phyloP scores from a whole-genome alignment of 2,329 filamentous ascomycete species.

The Tolypocladium tundrense region DNA sequence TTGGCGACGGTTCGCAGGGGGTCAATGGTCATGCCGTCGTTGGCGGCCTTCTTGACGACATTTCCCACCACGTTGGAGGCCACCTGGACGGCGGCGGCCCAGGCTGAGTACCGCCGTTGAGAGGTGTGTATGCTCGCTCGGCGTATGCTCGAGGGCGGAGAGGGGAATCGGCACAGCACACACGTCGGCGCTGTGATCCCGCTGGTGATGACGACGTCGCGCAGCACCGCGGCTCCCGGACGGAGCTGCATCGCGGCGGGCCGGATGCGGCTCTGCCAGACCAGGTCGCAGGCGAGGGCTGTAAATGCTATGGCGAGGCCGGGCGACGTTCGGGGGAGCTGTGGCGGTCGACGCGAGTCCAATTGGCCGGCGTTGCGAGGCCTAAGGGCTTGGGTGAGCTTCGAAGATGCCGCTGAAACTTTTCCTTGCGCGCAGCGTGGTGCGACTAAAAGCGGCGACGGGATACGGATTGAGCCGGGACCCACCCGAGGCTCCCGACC shows the following conservation, averaged over 20 bases:
- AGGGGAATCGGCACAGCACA: constrained; percentile 20
- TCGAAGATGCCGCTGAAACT: constrained; percentile 6
- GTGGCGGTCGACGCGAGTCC: not conserved
- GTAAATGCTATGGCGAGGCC: not conserved
- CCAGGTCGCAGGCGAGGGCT: not conserved
- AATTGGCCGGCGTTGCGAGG: constrained; percentile 1
- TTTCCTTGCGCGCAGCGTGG: constrained; percentile 3
- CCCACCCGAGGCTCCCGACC: not conserved
- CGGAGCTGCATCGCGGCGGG: constrained; percentile 39
- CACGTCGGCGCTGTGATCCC: constrained; percentile 18
- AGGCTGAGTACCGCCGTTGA: constrained; percentile 47
- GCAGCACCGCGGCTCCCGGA: constrained; percentile 40
- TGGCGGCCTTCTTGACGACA: constrained; percentile 50
- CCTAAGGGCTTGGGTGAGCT: not conserved
- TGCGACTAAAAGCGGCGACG: constrained; percentile 2
- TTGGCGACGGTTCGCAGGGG: constrained; percentile 85
- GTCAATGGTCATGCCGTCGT: constrained; percentile 66
- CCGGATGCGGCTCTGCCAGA: not conserved
- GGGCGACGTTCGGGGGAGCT: not conserved
- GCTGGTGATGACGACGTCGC: constrained; percentile 23
- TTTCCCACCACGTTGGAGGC: constrained; percentile 63
- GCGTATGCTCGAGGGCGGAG: constrained; percentile 15
- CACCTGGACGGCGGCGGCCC: constrained; percentile 63
- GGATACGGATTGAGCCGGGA: constrained; percentile 10
- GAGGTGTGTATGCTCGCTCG: constrained; percentile 31